Evolutionary conservation across 495 filamentous ascomycete species (phyloP).

Genomic region (Aspergillus incahuasiensis): DNA sequence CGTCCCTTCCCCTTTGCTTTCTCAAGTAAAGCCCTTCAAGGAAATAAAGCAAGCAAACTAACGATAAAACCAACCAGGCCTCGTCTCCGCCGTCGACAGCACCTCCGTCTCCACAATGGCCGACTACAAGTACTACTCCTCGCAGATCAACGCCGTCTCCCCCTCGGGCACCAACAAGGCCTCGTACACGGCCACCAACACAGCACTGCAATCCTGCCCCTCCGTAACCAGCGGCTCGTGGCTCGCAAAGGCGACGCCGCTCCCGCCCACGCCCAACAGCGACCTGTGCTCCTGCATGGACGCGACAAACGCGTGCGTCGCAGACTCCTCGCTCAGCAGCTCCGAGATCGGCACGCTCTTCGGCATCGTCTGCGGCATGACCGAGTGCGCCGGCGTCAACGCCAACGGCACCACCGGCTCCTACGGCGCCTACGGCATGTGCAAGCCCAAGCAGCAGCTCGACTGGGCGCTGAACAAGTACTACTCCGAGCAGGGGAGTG

Average conservation of each 20-base stretch:
- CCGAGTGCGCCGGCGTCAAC: slow-evolving; percentile 65
- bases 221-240: slow-evolving; percentile 52
- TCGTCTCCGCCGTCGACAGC: slow-evolving; percentile 64
- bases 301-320: slow-evolving; percentile 63
- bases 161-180: slow-evolving; percentile 60
- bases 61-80: slow-evolving; percentile 33
- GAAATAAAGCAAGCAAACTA: neutral
- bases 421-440: slow-evolving; percentile 92
- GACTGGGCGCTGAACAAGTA: slow-evolving; percentile 79
- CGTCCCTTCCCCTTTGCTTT: slow-evolving; percentile 15
- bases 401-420: slow-evolving; percentile 64
- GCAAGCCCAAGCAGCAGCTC: slow-evolving; percentile 69
- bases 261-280: slow-evolving; percentile 77
- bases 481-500: slow-evolving; percentile 57
- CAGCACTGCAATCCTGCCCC: slow-evolving; percentile 67
- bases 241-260: slow-evolving; percentile 56
- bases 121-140: slow-evolving; percentile 73
- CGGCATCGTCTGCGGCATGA: slow-evolving; percentile 63
- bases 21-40: too few relatives aligned
- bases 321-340: slow-evolving; percentile 42
- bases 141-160: slow-evolving; percentile 61
- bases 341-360: slow-evolving; percentile 64
- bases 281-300: slow-evolving; percentile 80
- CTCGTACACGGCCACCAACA: slow-evolving; percentile 75
- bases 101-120: slow-evolving; percentile 54